phyloP scores from a whole-genome alignment of 1,284 basidiomycete species.

The Malassezia sp. region DNA sequence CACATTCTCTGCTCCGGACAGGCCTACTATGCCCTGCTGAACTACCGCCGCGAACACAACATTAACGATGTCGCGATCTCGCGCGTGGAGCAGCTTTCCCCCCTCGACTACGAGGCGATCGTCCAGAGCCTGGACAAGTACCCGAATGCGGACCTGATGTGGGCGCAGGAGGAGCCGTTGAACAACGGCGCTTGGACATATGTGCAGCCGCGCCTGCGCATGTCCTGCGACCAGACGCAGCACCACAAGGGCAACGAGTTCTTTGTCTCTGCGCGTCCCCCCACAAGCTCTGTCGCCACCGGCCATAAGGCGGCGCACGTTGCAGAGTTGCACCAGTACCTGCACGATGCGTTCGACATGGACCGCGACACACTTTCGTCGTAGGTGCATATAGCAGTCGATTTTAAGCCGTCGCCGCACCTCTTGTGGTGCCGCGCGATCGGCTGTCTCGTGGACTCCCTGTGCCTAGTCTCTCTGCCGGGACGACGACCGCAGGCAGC shows the following conservation, averaged over 20 bases:
- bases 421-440: too few species aligned
- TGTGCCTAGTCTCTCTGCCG: too few species aligned
- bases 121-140: constrained; percentile 60
- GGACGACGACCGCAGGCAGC: too few species aligned
- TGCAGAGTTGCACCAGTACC: constrained; percentile 36
- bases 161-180: constrained; percentile 83
- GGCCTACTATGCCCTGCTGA: constrained; percentile 78
- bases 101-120: constrained; percentile 75
- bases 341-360: constrained; percentile 35
- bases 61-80: constrained; percentile 86
- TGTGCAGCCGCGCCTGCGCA: constrained; percentile 61
- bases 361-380: too few species aligned
- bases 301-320: constrained; percentile 62
- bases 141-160: constrained; percentile 80
- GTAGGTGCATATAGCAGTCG: too few species aligned
- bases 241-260: constrained; percentile 70
- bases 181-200: constrained; percentile 68
- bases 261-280: constrained; percentile 38
- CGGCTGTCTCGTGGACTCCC: too few species aligned
- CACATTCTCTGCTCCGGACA: constrained; percentile 74
- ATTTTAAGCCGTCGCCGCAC: too few species aligned
- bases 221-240: constrained; percentile 36
- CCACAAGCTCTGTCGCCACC: constrained; percentile 57
- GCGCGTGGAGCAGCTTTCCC: constrained; percentile 83
- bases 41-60: constrained; percentile 39